Base-by-base conservation (phyloP, 1,284 basidiomycete species). In the Hymenochaete sp. region DNA sequence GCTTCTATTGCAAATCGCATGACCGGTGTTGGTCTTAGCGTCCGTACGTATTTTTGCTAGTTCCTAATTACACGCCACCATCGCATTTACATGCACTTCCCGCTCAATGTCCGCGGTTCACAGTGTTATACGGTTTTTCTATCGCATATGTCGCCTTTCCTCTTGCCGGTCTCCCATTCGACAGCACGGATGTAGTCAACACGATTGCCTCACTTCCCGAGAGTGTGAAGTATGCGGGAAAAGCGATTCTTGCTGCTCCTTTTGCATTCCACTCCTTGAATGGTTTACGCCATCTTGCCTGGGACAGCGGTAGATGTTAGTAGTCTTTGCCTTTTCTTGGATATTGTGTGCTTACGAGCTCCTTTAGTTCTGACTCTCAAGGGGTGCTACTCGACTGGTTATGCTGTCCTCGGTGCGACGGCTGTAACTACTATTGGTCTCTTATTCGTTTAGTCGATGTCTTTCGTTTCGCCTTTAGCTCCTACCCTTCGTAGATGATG, bases 191-290 rank as follows among this genome's bases (percentile, higher is more conserved):
- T 57, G 67, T 98, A 52, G 67, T 96, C 51, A 81, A 86, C 55
- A 63, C 82, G 49, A 78, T 87, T 43, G 67, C 75, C 3, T 66
- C 71, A 18, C 67, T 92, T 16, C 89, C 88, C 4, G 78, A 79
- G 9, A 75, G 71, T 53, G 67, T 83, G 55, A 93, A 95, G 67
- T 75, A 79, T 47, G 64, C 75, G 7, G 79, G 73, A 51, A 96
- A 96, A 67, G 65, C 76, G 38, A 57, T 87, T 48, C 71, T 95
- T 36, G 89, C 90, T 16, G 71, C 76, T 4, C 88, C 93, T 1
- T 92, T 93, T 62, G 77, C 87, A 25, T 97, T 84, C 79, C 95
- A 98, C 69, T 75, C 77, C 5, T 77, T 80, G 63, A 98, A 98
- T 65, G 95, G 95, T 4, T 52, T 98, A 42, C 77, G 95, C 42